Conservation (phyloP, 805 yeast species). For the Cyberlindnera mississippiensis region DNA sequence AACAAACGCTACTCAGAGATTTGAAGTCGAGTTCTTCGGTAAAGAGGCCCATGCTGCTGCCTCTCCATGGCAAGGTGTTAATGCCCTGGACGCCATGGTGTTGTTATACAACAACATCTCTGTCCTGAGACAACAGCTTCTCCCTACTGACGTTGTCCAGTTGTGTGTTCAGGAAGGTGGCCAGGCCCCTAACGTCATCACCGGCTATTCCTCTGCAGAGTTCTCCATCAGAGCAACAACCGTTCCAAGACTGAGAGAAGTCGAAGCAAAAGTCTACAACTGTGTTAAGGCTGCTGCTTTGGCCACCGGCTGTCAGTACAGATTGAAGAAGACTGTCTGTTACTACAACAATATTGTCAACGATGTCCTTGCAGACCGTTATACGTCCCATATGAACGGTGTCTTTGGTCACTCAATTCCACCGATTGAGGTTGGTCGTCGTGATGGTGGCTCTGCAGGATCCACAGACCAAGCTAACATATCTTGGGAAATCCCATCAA, state of each 20-base stretch:
- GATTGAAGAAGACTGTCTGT: neutral
- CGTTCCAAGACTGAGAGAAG: conserved; percentile 5
- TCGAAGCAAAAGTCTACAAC: conserved; percentile 8
- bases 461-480: conserved; percentile 12
- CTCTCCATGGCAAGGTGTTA: conserved; percentile 14
- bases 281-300: conserved; percentile 12
- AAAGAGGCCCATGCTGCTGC: conserved; percentile 16
- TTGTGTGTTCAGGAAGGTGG: conserved; percentile 9
- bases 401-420: neutral
- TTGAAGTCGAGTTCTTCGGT: conserved; percentile 9
- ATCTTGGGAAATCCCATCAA: conserved; percentile 8
- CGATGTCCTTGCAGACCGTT: conserved; percentile 5
- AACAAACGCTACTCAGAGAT: conserved; percentile 9
- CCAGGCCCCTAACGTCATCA: conserved; percentile 9
- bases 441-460: neutral
- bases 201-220: conserved; percentile 8
- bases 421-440: conserved; percentile 1
- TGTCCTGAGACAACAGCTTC: conserved; percentile 10
- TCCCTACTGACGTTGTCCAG: conserved; percentile 9
- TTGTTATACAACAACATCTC: conserved; percentile 6
- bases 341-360: conserved; percentile 11
- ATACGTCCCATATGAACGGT: conserved; percentile 2
- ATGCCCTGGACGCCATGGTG: conserved; percentile 13
- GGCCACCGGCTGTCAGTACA: conserved; percentile 13
- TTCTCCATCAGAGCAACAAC: conserved; percentile 12